Conservation (phyloP, 1,284 basidiomycete genomes). For the Coriolopsis trogii region DNA sequence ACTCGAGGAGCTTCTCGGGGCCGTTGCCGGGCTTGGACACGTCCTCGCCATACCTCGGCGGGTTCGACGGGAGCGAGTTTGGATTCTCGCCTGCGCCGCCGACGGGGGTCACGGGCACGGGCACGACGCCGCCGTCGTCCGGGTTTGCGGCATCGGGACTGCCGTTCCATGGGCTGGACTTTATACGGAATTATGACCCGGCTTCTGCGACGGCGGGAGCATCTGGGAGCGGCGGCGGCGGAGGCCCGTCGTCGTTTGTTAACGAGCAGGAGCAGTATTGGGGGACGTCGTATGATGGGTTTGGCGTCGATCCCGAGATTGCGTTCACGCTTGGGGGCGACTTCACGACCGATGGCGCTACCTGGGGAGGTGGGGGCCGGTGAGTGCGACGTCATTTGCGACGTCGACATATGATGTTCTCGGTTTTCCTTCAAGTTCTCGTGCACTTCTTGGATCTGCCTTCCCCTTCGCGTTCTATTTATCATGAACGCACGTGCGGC, state of each 20-base stretch:
- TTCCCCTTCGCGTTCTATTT: not conserved
- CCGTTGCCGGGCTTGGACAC: slow-evolving; percentile 52
- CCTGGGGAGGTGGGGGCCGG: slow-evolving; percentile 11
- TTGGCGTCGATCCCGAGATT: slow-evolving; percentile 73
- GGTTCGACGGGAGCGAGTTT: slow-evolving; percentile 41
- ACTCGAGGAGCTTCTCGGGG: slow-evolving; percentile 25
- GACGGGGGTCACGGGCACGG: slow-evolving; percentile 53
- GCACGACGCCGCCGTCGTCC: slow-evolving; percentile 57
- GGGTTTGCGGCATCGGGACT: slow-evolving; percentile 70
- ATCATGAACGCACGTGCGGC: too few species aligned
- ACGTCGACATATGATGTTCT: slow-evolving; percentile 6
- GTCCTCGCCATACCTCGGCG: slow-evolving; percentile 39
- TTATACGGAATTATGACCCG: slow-evolving; percentile 69
- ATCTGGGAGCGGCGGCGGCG: slow-evolving; percentile 4
- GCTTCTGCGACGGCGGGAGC: slow-evolving; percentile 2
- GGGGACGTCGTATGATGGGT: slow-evolving; percentile 70
- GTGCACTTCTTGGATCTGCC: slow-evolving; percentile 3
- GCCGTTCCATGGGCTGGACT: slow-evolving; percentile 80
- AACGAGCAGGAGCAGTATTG: slow-evolving; percentile 64
- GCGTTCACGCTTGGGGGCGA: slow-evolving; percentile 58
- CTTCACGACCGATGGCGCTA: slow-evolving; percentile 26
- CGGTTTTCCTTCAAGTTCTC: not conserved
- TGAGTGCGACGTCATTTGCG: not conserved
- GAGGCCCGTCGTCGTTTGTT: slow-evolving; percentile 26
- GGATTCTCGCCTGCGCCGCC: slow-evolving; percentile 53